phyloP scores from a whole-genome alignment of 1,139 yeast genomes.

The Hansenula lynferdii region DNA sequence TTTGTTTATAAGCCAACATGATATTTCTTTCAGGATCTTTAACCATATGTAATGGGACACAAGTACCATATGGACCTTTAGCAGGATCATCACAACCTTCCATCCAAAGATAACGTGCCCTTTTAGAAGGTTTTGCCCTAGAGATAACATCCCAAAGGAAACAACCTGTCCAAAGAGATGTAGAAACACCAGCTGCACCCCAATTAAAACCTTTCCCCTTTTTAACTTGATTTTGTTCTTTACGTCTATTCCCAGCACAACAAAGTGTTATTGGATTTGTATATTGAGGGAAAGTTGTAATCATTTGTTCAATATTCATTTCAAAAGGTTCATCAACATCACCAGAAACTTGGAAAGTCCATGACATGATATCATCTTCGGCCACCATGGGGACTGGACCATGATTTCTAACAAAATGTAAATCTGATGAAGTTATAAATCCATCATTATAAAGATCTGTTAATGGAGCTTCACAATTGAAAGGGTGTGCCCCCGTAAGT shows the following conservation, averaged over 20 bases:
- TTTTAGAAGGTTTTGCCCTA: slow-evolving; percentile 22
- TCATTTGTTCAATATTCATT: slow-evolving; percentile 21
- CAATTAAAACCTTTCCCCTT: slow-evolving; percentile 31
- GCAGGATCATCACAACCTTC: slow-evolving; percentile 30
- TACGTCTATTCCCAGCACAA: slow-evolving; percentile 32
- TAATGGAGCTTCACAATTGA: slow-evolving; percentile 29
- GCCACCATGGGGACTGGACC: slow-evolving; percentile 27
- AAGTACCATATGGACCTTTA: slow-evolving; percentile 30
- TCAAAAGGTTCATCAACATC: slow-evolving; percentile 25
- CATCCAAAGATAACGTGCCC: slow-evolving; percentile 27
- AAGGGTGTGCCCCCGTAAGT: slow-evolving; percentile 31
- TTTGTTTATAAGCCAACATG: slow-evolving; percentile 29
- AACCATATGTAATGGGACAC: slow-evolving; percentile 26
- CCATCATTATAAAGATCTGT: slow-evolving; percentile 24
- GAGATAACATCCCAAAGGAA: slow-evolving; percentile 25
- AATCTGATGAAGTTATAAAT: slow-evolving; percentile 27
- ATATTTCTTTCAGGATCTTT: slow-evolving; percentile 26
- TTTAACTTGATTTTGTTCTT: slow-evolving; percentile 29
- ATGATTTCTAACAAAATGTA: slow-evolving; percentile 31
- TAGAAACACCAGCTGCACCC: slow-evolving; percentile 31
- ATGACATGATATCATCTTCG: slow-evolving; percentile 20
- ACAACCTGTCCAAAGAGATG: slow-evolving; percentile 30
- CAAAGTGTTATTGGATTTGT: slow-evolving; percentile 29
- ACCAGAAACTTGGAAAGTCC: slow-evolving; percentile 27
- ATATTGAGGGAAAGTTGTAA: slow-evolving; percentile 22